Conservation (phyloP, 2,329 filamentous ascomycete genomes). For the Monilinia fructigena region DNA sequence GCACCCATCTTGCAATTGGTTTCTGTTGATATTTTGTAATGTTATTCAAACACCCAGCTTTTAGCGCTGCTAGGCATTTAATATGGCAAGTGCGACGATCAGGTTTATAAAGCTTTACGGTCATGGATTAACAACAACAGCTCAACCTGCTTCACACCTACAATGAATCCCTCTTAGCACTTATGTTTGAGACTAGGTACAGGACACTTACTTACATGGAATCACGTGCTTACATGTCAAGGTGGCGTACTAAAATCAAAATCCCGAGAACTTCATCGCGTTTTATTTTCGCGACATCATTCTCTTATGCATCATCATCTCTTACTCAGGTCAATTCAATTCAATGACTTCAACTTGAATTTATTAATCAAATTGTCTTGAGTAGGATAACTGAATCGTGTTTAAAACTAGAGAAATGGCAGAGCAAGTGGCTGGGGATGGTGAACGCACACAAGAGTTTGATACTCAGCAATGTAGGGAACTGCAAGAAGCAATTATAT, state of each 20-base stretch:
- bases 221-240: slow-evolving; percentile 6
- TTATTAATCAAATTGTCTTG: neutral
- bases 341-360: neutral
- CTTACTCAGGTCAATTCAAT: neutral
- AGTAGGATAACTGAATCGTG: slow-evolving; percentile 6
- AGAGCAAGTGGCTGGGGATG: slow-evolving; percentile 26
- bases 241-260: neutral
- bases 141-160: no score
- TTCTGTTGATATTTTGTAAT: no score
- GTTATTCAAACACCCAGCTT: no score
- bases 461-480: slow-evolving; percentile 29
- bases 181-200: no score
- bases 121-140: neutral
- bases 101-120: neutral
- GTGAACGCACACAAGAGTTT: slow-evolving; percentile 22
- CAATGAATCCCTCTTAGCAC: no score
- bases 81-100: neutral
- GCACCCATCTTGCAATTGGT: no score
- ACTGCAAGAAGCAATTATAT: slow-evolving; percentile 26
- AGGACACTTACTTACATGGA: neutral
- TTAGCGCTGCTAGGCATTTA: no score
- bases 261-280: neutral
- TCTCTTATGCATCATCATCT: neutral
- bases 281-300: slow-evolving; percentile 1
- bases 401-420: slow-evolving; percentile 11